Conservation (phyloP, 2,329 filamentous ascomycete species). For the Thelonectria discophora region DNA sequence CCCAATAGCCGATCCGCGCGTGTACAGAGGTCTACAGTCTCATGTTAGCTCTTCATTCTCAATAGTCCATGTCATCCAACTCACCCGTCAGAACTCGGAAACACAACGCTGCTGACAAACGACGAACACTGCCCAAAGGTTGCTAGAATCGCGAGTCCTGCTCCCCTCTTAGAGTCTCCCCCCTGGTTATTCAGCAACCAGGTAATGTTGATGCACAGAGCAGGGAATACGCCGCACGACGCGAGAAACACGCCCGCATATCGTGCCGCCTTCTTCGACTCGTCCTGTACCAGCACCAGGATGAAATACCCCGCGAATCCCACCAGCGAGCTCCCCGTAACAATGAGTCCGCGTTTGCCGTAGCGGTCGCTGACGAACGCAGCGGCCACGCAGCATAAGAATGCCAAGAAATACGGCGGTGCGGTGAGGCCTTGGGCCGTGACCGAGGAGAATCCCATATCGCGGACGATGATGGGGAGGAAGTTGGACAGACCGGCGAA, state of each 20-base stretch:
- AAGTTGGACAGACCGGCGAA: slow-evolving; percentile 33
- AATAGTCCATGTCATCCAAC: neutral
- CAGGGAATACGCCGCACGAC: slow-evolving; percentile 23
- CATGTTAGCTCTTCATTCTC: neutral
- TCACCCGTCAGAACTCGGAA: slow-evolving; percentile 28
- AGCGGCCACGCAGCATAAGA: slow-evolving; percentile 17
- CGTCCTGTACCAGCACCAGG: slow-evolving; percentile 15
- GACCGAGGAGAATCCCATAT: slow-evolving; percentile 20
- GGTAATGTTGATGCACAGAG: slow-evolving; percentile 18
- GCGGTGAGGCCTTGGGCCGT: slow-evolving; percentile 26
- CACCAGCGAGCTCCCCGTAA: neutral
- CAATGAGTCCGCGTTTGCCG: slow-evolving; percentile 23
- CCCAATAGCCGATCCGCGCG: slow-evolving; percentile 25
- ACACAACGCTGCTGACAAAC: slow-evolving; percentile 29
- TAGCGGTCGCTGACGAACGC: slow-evolving; percentile 28
- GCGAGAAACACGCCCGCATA: slow-evolving; percentile 32
- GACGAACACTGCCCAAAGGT: slow-evolving; percentile 30
- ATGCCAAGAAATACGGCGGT: slow-evolving; percentile 17
- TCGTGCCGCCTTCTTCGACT: neutral
- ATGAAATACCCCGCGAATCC: slow-evolving; percentile 6
- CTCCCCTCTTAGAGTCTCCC: slow-evolving; percentile 25
- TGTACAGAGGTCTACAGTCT: slow-evolving; percentile 18
- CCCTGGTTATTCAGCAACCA: slow-evolving; percentile 33
- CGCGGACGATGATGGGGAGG: slow-evolving; percentile 26
- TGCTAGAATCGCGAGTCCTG: slow-evolving; percentile 13